Evolutionary conservation across 495 filamentous ascomycete genomes (phyloP).

Genomic region (Neurospora sp.): DNA sequence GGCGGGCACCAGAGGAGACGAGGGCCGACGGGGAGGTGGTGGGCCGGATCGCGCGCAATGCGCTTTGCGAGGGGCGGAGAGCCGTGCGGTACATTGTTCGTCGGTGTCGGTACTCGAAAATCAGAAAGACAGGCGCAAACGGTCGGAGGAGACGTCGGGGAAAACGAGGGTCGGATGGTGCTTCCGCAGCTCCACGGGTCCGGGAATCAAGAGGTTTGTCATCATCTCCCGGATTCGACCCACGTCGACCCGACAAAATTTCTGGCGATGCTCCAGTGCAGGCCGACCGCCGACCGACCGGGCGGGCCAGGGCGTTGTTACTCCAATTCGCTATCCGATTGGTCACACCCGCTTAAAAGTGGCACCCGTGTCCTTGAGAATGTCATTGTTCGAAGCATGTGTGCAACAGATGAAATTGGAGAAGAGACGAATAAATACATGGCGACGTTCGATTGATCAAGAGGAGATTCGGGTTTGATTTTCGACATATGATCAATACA

Average conservation of each 20-base stretch:
- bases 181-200: constrained; percentile 5
- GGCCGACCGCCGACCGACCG: background rate
- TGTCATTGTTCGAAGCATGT: background rate
- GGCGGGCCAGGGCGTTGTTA: background rate
- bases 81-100: constrained; percentile 52
- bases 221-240: constrained; percentile 9
- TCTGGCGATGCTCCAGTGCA: constrained; percentile 10
- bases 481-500: background rate
- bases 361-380: background rate
- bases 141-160: background rate
- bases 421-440: background rate
- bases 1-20: constrained; percentile 29
- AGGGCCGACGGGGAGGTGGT: constrained; percentile 2
- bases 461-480: background rate
- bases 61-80: constrained; percentile 45
- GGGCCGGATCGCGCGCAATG: constrained; percentile 29
- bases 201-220: constrained; percentile 12
- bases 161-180: constrained; percentile 10
- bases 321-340: background rate
- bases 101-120: constrained; percentile 2
- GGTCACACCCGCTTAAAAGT: background rate
- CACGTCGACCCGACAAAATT: constrained; percentile 13
- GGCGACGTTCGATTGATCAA: background rate
- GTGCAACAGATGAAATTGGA: background rate
- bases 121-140: background rate